These are phyloP conservation scores for Pythium brachiatum DNA, from an alignment of 352 stramenopile species.

Conservation along the genomic window DNA sequence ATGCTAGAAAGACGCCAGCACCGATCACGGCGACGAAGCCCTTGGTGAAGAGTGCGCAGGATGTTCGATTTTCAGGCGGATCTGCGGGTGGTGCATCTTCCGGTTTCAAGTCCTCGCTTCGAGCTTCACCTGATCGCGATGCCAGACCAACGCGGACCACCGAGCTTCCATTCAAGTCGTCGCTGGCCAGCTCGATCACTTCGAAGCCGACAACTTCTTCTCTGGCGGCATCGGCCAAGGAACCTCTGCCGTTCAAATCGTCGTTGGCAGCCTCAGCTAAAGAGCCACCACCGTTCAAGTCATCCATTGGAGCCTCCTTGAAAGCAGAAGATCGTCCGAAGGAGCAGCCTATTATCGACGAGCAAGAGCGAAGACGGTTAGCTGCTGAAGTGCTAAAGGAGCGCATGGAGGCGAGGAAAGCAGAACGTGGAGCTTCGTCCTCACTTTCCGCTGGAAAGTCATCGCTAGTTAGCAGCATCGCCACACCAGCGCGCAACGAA, in stretches of 20 bases:
- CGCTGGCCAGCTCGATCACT: background rate
- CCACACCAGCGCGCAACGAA: background rate
- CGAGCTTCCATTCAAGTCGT: slow-evolving; percentile 1
- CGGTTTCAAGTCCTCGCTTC: slow-evolving; percentile 16
- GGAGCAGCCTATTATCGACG: slow-evolving; percentile 1
- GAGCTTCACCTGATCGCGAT: background rate
- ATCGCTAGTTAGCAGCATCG: background rate
- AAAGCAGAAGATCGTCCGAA: background rate
- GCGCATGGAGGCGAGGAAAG: slow-evolving; percentile 7
- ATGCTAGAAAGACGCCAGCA: slow-evolving; percentile 14
- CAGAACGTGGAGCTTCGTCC: slow-evolving; percentile 1
- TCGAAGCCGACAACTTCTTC: background rate
- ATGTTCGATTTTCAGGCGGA: slow-evolving; percentile 35
- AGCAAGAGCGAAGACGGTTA: slow-evolving; percentile 14
- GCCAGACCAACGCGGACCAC: background rate
- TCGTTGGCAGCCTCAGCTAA: slow-evolving; percentile 6
- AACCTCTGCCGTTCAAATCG: slow-evolving; percentile 15
- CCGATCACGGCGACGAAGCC: slow-evolving; percentile 28
- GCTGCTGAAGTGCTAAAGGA: slow-evolving; percentile 16
- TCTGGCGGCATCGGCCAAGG: background rate
- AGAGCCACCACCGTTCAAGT: background rate
- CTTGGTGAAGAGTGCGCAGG: slow-evolving; percentile 42
- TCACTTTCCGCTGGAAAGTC: slow-evolving; percentile 9
- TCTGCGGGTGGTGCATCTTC: background rate
- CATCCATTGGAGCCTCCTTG: background rate